Conservation (phyloP, 139 green algal genomes). For the Tetraselmis chui region DNA sequence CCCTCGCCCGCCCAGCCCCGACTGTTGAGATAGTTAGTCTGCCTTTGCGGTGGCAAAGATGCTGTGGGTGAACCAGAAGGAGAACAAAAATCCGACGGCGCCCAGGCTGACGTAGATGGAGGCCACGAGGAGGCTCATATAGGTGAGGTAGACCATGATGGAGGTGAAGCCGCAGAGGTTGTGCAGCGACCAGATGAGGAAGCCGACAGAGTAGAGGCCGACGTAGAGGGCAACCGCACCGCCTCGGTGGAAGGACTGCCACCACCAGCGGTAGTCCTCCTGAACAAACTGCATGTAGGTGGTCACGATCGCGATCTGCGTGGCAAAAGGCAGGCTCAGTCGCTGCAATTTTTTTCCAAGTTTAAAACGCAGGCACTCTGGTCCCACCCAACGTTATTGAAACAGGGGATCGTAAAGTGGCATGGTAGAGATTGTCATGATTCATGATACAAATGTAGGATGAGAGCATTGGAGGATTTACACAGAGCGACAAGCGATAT, state of each 20-base stretch:
- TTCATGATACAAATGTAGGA: too few relatives aligned
- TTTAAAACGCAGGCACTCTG: too few relatives aligned
- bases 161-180: conserved; percentile 48
- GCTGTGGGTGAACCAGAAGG: conserved; percentile 36
- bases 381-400: too few relatives aligned
- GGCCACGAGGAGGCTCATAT: background rate
- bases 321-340: background rate
- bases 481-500: too few relatives aligned
- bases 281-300: conserved; percentile 79
- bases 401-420: too few relatives aligned
- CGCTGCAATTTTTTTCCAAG: too few relatives aligned
- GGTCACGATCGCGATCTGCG: background rate
- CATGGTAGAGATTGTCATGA: too few relatives aligned
- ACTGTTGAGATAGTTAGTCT: conserved; percentile 23
- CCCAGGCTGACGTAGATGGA: conserved; percentile 3
- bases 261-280: conserved; percentile 92
- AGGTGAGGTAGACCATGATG: conserved; percentile 36
- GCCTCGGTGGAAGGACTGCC: conserved; percentile 77
- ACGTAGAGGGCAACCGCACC: conserved; percentile 65
- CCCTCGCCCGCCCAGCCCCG: too few relatives aligned
- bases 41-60: conserved; percentile 55
- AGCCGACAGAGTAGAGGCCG: conserved; percentile 52
- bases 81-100: conserved; percentile 9
- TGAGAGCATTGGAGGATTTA: too few relatives aligned
- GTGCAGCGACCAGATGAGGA: conserved; percentile 64